These are phyloP conservation scores for Gillenia trifoliata DNA, from an alignment of 306 rosid genomes.

Conservation along the genomic window DNA sequence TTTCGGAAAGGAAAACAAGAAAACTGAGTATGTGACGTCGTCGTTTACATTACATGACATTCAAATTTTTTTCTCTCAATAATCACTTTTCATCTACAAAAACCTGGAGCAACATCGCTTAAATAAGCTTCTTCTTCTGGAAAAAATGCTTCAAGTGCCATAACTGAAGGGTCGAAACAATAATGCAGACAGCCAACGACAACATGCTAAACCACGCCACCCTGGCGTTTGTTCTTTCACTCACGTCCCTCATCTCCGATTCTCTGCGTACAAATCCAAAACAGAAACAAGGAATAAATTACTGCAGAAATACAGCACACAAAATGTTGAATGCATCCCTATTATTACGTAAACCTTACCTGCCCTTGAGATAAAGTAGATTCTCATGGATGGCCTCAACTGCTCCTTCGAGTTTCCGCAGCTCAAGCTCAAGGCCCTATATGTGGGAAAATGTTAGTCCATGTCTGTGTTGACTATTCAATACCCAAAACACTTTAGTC, in stretches of 20 bases:
- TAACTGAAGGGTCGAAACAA: slow-evolving; percentile 67
- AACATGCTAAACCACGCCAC: slow-evolving; percentile 80
- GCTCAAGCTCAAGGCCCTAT: slow-evolving; percentile 95
- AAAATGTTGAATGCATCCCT: not conserved
- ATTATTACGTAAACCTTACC: slow-evolving; percentile 31
- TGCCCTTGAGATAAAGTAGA: slow-evolving; percentile 71
- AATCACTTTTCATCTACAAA: slow-evolving; percentile 17
- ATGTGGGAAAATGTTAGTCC: not conserved
- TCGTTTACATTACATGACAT: slow-evolving; percentile 3
- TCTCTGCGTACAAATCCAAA: slow-evolving; percentile 42
- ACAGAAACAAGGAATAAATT: not conserved
- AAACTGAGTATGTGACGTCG: not conserved
- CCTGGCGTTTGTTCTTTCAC: slow-evolving; percentile 70
- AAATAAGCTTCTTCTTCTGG: slow-evolving; percentile 93
- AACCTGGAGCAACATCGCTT: slow-evolving; percentile 21
- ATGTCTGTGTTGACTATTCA: not conserved
- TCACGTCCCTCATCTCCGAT: slow-evolving; percentile 85
- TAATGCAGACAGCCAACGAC: slow-evolving; percentile 80
- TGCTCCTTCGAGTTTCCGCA: slow-evolving; percentile 91
- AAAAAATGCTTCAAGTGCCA: slow-evolving; percentile 86
- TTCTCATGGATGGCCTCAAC: slow-evolving; percentile 97
- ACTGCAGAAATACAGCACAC: not conserved
- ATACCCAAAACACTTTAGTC: not conserved
- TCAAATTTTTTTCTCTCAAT: not conserved
- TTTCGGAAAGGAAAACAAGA: not conserved